Conservation (phyloP, 176 grass and related monocot species). For the Aegilops speltoides region DNA sequence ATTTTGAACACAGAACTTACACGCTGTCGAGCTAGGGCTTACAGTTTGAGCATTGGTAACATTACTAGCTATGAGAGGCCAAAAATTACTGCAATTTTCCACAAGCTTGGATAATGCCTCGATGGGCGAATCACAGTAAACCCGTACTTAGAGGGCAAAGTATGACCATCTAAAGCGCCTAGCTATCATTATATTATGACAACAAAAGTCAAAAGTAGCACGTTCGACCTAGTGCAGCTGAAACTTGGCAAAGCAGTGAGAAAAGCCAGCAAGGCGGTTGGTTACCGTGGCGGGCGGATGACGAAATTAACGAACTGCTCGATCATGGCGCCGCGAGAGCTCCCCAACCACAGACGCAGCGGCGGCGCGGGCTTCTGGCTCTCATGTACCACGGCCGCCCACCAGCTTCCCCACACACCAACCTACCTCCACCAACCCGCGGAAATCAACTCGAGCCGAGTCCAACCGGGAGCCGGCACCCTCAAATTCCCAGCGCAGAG, state of each 20-base stretch:
- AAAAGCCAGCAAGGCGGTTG: slow-evolving; percentile 21
- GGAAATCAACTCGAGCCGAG: background rate
- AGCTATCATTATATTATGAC: background rate
- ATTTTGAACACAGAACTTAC: background rate
- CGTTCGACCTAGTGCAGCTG: background rate
- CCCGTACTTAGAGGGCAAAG: background rate
- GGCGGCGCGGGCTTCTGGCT: background rate
- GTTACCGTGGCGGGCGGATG: slow-evolving; percentile 95
- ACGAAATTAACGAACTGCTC: slow-evolving; percentile 99
- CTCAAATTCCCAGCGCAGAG: background rate
- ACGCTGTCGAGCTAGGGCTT: background rate
- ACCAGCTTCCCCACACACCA: background rate
- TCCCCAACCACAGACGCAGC: slow-evolving; percentile 14
- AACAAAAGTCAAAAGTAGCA: background rate
- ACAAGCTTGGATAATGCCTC: background rate
- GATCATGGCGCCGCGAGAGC: slow-evolving; percentile 61
- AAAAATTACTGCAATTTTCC: background rate
- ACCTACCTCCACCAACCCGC: slow-evolving; percentile 5
- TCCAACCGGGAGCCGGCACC: background rate
- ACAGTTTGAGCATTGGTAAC: background rate
- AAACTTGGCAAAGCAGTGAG: background rate
- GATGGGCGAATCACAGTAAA: background rate
- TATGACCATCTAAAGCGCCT: background rate
- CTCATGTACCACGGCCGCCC: slow-evolving; percentile 31
- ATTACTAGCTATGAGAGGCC: background rate